phyloP scores from a whole-genome alignment of 2,329 filamentous ascomycete genomes.

The Berkeleyomyces rouxiae region DNA sequence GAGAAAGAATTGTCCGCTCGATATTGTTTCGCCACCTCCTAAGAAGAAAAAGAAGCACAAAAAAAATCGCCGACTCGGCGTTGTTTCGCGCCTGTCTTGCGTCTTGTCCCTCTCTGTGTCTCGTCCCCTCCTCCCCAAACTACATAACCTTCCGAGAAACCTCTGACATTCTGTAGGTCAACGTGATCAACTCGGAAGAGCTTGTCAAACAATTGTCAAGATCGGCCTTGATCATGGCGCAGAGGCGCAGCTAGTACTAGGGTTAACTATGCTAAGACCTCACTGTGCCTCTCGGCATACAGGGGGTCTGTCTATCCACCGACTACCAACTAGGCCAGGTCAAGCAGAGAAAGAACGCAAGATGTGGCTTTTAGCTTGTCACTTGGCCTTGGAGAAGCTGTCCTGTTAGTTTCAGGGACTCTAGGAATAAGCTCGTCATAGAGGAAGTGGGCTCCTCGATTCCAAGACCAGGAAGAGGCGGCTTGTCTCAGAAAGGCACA shows the following conservation, averaged over 20 bases:
- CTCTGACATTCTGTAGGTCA: not conserved
- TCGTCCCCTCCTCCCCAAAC: not conserved
- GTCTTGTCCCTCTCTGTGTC: not conserved
- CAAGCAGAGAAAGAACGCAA: too few relatives aligned
- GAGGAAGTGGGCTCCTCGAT: too few relatives aligned
- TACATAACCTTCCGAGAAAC: not conserved
- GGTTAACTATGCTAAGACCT: not conserved
- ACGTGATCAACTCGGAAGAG: not conserved
- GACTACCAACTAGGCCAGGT: not conserved
- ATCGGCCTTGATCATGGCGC: not conserved
- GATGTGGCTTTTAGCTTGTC: not conserved
- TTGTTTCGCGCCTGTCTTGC: not conserved
- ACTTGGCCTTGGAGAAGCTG: not conserved
- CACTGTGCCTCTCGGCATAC: not conserved
- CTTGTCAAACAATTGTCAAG: slow-evolving; percentile 1
- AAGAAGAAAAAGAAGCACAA: not conserved
- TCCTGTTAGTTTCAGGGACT: not conserved
- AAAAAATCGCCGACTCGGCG: not conserved
- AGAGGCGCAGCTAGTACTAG: not conserved
- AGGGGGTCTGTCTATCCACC: not conserved
- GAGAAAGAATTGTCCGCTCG: too few relatives aligned
- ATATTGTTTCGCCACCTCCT: not conserved
- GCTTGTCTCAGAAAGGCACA: not conserved
- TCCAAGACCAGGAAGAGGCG: not conserved
- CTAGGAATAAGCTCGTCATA: not conserved